A percentile compares a stretch with the other conserved stretches of the same genome.
phyloP scores from a whole-genome alignment of 2,329 filamentous ascomycete species.

The Apiospora kogelbergensis region DNA sequence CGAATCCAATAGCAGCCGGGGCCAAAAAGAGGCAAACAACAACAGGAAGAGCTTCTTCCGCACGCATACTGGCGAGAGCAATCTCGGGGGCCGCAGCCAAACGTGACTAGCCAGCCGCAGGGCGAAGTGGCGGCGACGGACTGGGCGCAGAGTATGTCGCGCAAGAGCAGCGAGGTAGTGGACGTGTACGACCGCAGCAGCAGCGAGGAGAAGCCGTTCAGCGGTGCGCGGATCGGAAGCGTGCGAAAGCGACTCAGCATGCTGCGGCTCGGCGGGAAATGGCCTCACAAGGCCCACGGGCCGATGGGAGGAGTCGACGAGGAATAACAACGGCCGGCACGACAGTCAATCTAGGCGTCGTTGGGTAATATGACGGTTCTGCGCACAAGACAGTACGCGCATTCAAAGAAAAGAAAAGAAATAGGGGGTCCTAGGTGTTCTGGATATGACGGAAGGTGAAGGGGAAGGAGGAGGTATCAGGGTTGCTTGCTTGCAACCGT shows the following conservation, averaged over 20 bases:
- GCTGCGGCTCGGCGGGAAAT: constrained; percentile 69
- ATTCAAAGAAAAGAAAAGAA: not conserved
- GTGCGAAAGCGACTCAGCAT: constrained; percentile 79
- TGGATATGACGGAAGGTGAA: constrained; percentile 2
- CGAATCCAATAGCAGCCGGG: constrained; percentile 33
- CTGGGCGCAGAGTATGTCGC: constrained; percentile 22
- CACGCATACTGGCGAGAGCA: constrained; percentile 33
- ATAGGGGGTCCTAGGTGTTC: not conserved
- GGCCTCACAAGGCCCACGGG: constrained; percentile 50
- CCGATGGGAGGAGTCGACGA: constrained; percentile 57
- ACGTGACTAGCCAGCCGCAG: constrained; percentile 16
- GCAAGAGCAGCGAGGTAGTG: constrained; percentile 30
- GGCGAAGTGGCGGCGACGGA: constrained; percentile 21
- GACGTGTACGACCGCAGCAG: constrained; percentile 28
- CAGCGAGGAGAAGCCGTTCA: constrained; percentile 29
- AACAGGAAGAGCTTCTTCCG: constrained; percentile 49
- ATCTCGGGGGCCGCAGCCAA: constrained; percentile 6
- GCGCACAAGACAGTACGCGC: constrained; percentile 7
- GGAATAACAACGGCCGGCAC: constrained; percentile 38
- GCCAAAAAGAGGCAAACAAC: constrained; percentile 31
- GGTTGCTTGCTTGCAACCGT: not conserved
- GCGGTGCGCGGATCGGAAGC: constrained; percentile 54
- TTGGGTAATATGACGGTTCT: constrained; percentile 1
- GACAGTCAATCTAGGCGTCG: not conserved
- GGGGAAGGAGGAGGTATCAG: not conserved